Evolutionary conservation across 2,329 filamentous ascomycete species (phyloP), one percentile per base, ranked within the genome.

Genomic region (Sphaerulina populicola): DNA sequence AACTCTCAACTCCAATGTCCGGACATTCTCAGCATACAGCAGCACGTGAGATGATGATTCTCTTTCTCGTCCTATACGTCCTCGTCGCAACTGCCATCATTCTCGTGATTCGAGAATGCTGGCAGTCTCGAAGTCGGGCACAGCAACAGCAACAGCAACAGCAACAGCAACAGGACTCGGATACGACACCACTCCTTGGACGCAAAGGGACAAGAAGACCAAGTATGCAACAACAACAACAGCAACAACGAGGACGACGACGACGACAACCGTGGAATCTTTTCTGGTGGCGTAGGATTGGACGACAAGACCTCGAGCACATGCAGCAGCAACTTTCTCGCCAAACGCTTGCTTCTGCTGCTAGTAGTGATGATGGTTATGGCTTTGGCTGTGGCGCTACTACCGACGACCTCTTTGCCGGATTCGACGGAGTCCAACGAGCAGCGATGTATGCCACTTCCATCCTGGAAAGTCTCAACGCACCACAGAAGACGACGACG

Each of bases 281-380:
- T 23, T 49, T 49, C 12, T 45, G 42, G 42, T 45, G 42, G 42
- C 51, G 42, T 14, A 31, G n/a, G 12, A 35, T 18, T 14, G 12
- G 30, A 12, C n/a, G n/a, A 29, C 47, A 12, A 39, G 52, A 54
- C 30, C 15, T 51, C n/a, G 52, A 54, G n/a, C n/a, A 38, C 43
- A 27, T 27, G n/a, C n/a, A n/a, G n/a, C 23, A 40, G 27, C 41
- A 41, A 23, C n/a, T n/a, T n/a, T 44, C 12, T 18, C 23, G 15
- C n/a, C 21, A 15, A 9, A n/a, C n/a, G n/a, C 30, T 33, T 12
- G 18, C 30, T 7, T 41, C n/a, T 12, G 18, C n/a, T 35, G 5
- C n/a, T 7, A 29, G 41, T 40, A 44, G 35, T 44, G 47, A 35
- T 8, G 18, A 18, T 2, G 18, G 18, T 3, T 18, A 18, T 18